Evolutionary conservation across 352 stramenopile genomes (phyloP), one percentile per base, ranked within the genome.

Genomic region (Phytophthora pisi): DNA sequence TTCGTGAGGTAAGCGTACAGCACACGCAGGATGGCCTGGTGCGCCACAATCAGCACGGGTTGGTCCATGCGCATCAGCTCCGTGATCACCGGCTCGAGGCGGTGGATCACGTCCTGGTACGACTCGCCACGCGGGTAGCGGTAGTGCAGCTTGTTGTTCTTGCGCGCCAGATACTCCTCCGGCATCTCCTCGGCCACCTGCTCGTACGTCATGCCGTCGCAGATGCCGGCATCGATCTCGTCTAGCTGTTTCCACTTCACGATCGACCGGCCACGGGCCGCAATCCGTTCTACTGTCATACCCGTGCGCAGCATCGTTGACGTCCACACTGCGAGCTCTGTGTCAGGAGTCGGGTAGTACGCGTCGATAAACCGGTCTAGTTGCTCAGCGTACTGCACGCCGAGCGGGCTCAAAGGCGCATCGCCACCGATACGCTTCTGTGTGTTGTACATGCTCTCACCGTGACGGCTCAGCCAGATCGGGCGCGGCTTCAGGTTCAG

Each of bases 401-500:
- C 97, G 11, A 92, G 81, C 8, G 90, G 85, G 57, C 93, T 98
- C 6, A 99, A 78, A 23, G 91, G 90, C 18, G 91, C 86, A 81
- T 99, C 97, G 15, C 97, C 97, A 49, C 97, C 97, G 76, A 99
- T 99, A 28, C 97, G 96, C 58, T 98, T 98, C 69, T 98, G 82
- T 53, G 97, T 89, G 74, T 99, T 99, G 85, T 98, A 99, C 82
- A 99, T 95, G 34, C 92, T 98, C 83, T 99, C 96, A 38, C 97
- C 97, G 75, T 99, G 97, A 46, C 97, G 92, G 55, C 93, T 98
- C 43, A 99, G 86, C 84, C 97, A 99, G 73, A 99, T 99, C 8
- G 93, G 95, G 13, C 97, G 89, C 50, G 95, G 93, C 23, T 96
- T 84, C 18, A 97, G 90, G 63, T 98, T 95, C 45, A 99, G 72